Conservation (phyloP, 805 yeast species). For the Candida chilensis region DNA sequence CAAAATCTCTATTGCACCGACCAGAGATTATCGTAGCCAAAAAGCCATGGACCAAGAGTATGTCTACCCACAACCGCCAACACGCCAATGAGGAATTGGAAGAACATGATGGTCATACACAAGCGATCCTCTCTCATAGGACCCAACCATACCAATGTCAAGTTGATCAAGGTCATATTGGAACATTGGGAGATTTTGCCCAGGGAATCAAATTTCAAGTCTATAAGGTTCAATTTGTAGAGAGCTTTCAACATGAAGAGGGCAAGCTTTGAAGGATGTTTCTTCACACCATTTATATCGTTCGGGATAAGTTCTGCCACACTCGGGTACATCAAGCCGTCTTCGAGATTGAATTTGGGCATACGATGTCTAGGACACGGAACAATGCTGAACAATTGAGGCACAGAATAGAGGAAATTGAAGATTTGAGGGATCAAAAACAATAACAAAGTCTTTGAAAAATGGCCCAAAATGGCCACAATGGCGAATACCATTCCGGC, state of each 20-base stretch:
- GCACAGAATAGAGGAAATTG: constrained; percentile 85
- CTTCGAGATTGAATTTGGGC: constrained; percentile 62
- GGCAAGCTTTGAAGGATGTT: constrained; percentile 17
- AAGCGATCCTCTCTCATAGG: constrained; percentile 81
- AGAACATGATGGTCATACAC: constrained; percentile 45
- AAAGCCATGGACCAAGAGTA: constrained; percentile 73
- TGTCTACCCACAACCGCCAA: constrained; percentile 67
- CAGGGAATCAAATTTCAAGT: constrained; percentile 11
- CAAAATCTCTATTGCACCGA: neutral
- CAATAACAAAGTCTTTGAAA: constrained; percentile 82
- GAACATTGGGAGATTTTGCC: constrained; percentile 38
- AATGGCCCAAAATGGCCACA: constrained; percentile 93
- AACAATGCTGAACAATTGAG: constrained; percentile 78
- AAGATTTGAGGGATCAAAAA: constrained; percentile 87
- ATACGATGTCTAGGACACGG: constrained; percentile 95
- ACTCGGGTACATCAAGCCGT: constrained; percentile 68
- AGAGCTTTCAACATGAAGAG: constrained; percentile 33
- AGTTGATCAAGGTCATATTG: constrained; percentile 83
- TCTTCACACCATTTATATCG: constrained; percentile 15
- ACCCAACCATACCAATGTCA: constrained; percentile 78
- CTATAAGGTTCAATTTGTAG: constrained; percentile 39
- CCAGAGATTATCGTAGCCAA: constrained; percentile 80
- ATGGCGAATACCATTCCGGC: constrained; percentile 99
- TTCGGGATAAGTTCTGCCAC: constrained; percentile 18
- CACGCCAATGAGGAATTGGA: constrained; percentile 64